phyloP scores from a whole-genome alignment of 495 filamentous ascomycete genomes.

The Talaromyces wortmannii region DNA sequence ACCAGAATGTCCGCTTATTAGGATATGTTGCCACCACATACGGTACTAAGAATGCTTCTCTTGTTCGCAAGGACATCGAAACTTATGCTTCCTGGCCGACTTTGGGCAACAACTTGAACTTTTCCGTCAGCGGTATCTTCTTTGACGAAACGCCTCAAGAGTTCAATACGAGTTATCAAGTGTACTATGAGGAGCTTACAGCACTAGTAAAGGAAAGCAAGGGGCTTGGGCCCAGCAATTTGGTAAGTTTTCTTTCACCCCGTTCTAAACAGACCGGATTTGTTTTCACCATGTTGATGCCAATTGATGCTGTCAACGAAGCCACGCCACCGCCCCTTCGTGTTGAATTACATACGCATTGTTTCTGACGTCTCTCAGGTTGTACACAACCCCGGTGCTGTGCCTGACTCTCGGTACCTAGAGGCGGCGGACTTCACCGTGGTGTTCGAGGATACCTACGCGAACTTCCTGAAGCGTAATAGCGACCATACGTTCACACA shows the following conservation, averaged over 20 bases:
- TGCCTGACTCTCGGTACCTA: slow-evolving; percentile 39
- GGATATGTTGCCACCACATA: slow-evolving; percentile 51
- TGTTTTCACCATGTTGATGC: neutral
- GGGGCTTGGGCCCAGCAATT: slow-evolving; percentile 28
- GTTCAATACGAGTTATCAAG: slow-evolving; percentile 23
- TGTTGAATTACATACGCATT: slow-evolving; percentile 13
- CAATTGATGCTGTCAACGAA: neutral
- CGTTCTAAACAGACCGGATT: neutral
- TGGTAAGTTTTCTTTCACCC: slow-evolving; percentile 18
- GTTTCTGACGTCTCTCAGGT: slow-evolving; percentile 21
- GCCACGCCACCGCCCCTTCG: neutral
- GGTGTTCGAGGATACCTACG: slow-evolving; percentile 39
- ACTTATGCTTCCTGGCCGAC: slow-evolving; percentile 41
- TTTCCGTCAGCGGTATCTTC: slow-evolving; percentile 39
- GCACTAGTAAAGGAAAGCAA: slow-evolving; percentile 23
- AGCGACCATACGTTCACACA: slow-evolving; percentile 22
- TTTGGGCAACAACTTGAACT: slow-evolving; percentile 21
- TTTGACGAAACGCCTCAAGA: slow-evolving; percentile 41
- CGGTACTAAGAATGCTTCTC: slow-evolving; percentile 29
- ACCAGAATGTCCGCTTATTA: slow-evolving; percentile 42
- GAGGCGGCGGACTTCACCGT: slow-evolving; percentile 34
- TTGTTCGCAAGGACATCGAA: slow-evolving; percentile 35
- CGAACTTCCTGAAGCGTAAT: slow-evolving; percentile 29
- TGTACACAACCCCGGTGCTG: slow-evolving; percentile 40
- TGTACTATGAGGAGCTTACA: slow-evolving; percentile 31